Evolutionary conservation across 352 stramenopile species (phyloP), one percentile per base, ranked within the genome.

Genomic region (Phytophthora pluvialis): DNA sequence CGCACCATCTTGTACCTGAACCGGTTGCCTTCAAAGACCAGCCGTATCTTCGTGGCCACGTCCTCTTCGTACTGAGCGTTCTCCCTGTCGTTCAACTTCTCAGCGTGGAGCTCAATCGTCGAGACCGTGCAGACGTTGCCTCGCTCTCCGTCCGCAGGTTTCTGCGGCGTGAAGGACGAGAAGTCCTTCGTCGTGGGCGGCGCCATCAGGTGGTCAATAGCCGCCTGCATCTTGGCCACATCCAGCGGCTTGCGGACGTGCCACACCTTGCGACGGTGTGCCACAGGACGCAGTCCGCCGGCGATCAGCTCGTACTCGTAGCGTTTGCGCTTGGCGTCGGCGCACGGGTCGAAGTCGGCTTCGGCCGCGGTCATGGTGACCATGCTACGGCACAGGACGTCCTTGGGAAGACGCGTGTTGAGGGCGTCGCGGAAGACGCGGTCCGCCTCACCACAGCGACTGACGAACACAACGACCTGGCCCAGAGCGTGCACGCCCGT

Each of bases 401-500:
- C 86, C 3, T 81, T 53, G 1, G 83, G 80, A 39, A 94, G 64
- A 3, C 86, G 77, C n/a, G 70, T 93, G 64, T 94, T 94, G 49
- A 94, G 64, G 3, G 86, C 83, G 48, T 87, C 75, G 6, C 83
- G 75, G 39, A 92, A 87, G 28, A 60, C 63, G 40, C 62, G 42
- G 55, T 89, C 80, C 9, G 73, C 51, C 33, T 65, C 70, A 5
- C 21, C 47, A 51, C 89, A 95, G 0, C 64, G 64, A 60, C 97
- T 91, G 56, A 86, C 68, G 61, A 98, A 97, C 64, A 95, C 88
- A 48, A 97, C 59, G 11, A 96, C 90, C 67, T 98, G 94, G 29
- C 93, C 93, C 4, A 83, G 55, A 3, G 94, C 90, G 73, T 98
- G 94, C 16, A 99, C 96, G 21, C 94, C 94, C 8, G 85, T 80